Base-by-base conservation (phyloP, 192 early-diverging fungal genomes). In the Dissophora globulifera region DNA sequence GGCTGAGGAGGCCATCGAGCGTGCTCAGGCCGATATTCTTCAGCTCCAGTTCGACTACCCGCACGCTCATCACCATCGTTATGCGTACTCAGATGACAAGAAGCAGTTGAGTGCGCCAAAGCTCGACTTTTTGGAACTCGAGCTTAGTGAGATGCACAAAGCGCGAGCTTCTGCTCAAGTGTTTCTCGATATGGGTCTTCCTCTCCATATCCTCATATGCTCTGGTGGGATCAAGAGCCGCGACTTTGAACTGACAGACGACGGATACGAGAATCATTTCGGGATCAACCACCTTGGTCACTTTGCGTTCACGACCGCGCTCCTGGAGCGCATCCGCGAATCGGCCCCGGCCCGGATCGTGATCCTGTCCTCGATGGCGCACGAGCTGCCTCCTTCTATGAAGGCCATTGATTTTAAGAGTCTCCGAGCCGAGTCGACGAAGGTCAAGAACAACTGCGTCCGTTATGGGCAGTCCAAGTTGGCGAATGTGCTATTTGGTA, bases 391-490 rank as follows among this genome's bases (percentile, higher is more conserved):
- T 4, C 25, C 25, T 26, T 42, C 58, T 0, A 19, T 13, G 0
- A 38, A 38, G 35, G 63, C 51, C 17, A 58, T 87, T 46, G 56
- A 81, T 25, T 79, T 69, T 25, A 81, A 86, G 0, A 59, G 58
- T 16, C 56, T 84, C 26, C 72, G 83, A 17, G 31, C 78, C 50
- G 32, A 45, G 22, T 42, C 69, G 35, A 13, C 13, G 6, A 6
- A 38, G 35, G 35, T 9, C 38, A 53, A 48, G 22, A 15, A 0
- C 58, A 25, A 27, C 29, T 60, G 47, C 47, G 17, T 58, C 12
- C 43, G 58, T 15, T 87, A 87, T 52, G 79, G 58, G 25, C 62
- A 74, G 8, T 71, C 80, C 19, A 91, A 91, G 62, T 58, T 87
- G 52, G 69, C 82, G 23, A 85, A 82, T 41, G 46, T 84, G 27